Conservation (phyloP, 108 stramenopile genomes). For the Cyclotella atomus region DNA sequence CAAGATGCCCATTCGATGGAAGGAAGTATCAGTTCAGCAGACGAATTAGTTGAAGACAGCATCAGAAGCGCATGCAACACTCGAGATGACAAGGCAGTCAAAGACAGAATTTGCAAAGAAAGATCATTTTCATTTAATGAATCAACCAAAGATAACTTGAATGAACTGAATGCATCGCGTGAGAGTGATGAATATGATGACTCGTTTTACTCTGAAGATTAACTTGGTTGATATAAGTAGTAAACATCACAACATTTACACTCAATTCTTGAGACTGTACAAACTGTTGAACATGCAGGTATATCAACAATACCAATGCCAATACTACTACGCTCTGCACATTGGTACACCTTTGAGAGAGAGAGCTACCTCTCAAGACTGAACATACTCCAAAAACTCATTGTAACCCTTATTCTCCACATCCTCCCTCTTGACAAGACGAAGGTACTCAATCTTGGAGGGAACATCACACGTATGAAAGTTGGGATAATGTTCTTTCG, state of each 20-base stretch:
- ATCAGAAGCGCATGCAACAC: no score
- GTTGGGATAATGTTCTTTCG: constrained; percentile 53
- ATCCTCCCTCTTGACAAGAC: constrained; percentile 59
- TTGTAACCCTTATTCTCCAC: constrained; percentile 23
- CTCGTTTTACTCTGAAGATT: not conserved
- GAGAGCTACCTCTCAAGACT: not conserved
- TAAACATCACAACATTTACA: not conserved
- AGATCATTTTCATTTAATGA: no score
- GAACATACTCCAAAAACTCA: not conserved
- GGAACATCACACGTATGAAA: constrained; percentile 69
- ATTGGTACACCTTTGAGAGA: no score
- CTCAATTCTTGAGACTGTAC: not conserved
- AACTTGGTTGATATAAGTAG: not conserved
- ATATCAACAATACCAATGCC: not conserved
- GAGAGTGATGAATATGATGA: not conserved
- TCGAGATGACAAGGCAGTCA: no score
- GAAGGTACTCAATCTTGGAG: constrained; percentile 62
- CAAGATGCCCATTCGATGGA: not conserved
- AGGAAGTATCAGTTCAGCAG: not conserved
- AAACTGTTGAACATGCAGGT: not conserved
- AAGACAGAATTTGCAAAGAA: no score
- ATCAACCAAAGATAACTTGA: no score
- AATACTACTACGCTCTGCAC: no score
- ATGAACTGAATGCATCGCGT: not conserved
- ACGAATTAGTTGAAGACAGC: no score